Evolutionary conservation across 2,329 filamentous ascomycete species (phyloP).

Genomic region (Paraphoma sp.): DNA sequence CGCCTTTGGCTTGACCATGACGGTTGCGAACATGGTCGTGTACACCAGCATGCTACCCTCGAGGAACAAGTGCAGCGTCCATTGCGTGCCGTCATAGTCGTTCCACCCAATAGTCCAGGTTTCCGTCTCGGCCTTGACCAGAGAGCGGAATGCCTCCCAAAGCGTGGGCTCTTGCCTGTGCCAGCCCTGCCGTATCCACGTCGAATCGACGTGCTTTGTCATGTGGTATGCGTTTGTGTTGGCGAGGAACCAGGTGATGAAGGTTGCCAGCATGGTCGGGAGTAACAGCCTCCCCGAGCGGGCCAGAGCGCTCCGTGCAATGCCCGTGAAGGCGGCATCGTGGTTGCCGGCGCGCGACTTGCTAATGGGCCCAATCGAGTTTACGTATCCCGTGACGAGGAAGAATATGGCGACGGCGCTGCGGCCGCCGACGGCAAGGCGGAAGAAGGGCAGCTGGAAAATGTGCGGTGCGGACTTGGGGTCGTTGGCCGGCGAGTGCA

Average conservation of each 20-base stretch:
- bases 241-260: slow-evolving; percentile 62
- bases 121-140: slow-evolving; percentile 39
- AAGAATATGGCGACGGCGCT: slow-evolving; percentile 48
- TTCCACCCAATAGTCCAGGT: slow-evolving; percentile 50
- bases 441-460: slow-evolving; percentile 65
- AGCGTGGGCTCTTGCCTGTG: slow-evolving; percentile 43
- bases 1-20: slow-evolving; percentile 46
- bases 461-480: slow-evolving; percentile 56
- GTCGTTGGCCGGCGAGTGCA: slow-evolving; percentile 49
- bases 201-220: slow-evolving; percentile 64
- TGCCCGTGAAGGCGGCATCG: slow-evolving; percentile 59
- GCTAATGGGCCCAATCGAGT: slow-evolving; percentile 66
- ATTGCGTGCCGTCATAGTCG: slow-evolving; percentile 53
- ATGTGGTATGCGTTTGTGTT: slow-evolving; percentile 65
- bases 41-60: slow-evolving; percentile 53
- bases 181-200: slow-evolving; percentile 60
- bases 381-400: slow-evolving; percentile 70
- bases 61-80: slow-evolving; percentile 52
- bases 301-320: slow-evolving; percentile 65
- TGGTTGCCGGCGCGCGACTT: slow-evolving; percentile 62
- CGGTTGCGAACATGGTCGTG: slow-evolving; percentile 50
- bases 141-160: slow-evolving; percentile 38
- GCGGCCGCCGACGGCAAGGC: slow-evolving; percentile 62
- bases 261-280: slow-evolving; percentile 62
- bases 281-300: slow-evolving; percentile 65